Percentiles rank a stretch among this genome's conserved stretches.
Conservation (phyloP, 1,284 basidiomycete genomes). For the Trichosporon inkin region DNA sequence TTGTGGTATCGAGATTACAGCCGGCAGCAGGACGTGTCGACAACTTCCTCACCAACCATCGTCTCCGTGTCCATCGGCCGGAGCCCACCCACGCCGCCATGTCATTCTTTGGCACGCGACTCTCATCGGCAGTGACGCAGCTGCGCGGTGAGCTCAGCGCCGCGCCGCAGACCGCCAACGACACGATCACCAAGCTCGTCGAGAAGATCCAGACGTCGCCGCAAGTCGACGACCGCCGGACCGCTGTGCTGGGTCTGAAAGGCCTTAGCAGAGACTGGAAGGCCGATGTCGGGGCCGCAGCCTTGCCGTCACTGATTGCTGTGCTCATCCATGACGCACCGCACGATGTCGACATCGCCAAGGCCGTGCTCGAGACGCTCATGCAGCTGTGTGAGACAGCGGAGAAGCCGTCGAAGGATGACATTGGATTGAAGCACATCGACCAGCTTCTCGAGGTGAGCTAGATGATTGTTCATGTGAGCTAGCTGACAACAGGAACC, state of each 20-base stretch:
- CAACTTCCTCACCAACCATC: not conserved
- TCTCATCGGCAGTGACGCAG: constrained; percentile 48
- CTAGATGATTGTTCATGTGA: not conserved
- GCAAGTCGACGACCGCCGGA: constrained; percentile 81
- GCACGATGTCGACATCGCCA: constrained; percentile 82
- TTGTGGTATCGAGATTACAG: constrained; percentile 4
- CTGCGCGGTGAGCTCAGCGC: constrained; percentile 48
- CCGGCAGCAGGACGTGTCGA: not conserved
- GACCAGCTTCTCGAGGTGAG: constrained; percentile 46
- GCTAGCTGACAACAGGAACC: constrained; percentile 45
- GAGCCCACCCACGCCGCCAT: constrained; percentile 8
- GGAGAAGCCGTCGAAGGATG: constrained; percentile 51
- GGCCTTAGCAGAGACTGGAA: constrained; percentile 88
- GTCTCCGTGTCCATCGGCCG: not conserved
- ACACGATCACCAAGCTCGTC: constrained; percentile 80
- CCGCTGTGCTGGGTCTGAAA: constrained; percentile 86
- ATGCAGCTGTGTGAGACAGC: constrained; percentile 52
- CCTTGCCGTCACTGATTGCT: constrained; percentile 70
- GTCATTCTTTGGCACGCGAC: constrained; percentile 32
- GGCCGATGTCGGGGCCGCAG: constrained; percentile 72
- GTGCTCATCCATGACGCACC: constrained; percentile 80
- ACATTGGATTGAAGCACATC: constrained; percentile 52
- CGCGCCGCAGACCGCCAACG: constrained; percentile 67
- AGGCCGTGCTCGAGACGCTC: constrained; percentile 82
- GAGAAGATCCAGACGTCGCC: constrained; percentile 82